These are phyloP conservation scores for Apocynum venetum DNA, from an alignment of 257 asterid species.

Conservation along the genomic window DNA sequence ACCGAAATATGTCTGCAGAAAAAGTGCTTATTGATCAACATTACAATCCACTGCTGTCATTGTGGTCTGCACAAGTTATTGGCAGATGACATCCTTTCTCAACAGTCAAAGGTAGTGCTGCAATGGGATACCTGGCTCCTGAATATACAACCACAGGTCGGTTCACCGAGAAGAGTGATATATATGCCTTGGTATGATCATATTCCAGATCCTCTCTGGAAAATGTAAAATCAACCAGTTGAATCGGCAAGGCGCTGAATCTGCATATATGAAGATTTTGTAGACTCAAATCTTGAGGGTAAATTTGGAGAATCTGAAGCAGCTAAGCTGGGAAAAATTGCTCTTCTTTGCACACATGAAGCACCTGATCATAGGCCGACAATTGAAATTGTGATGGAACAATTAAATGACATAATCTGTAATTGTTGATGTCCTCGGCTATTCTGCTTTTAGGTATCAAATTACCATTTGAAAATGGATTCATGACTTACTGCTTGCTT, in stretches of 20 bases:
- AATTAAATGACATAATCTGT: too few relatives aligned
- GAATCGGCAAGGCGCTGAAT: conserved; percentile 72
- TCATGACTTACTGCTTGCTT: conserved; percentile 21
- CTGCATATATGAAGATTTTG: conserved; percentile 60
- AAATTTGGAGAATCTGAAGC: conserved; percentile 74
- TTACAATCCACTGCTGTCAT: conserved; percentile 76
- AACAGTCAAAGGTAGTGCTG: conserved; percentile 84
- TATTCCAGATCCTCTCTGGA: conserved; percentile 84
- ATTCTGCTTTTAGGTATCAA: too few relatives aligned
- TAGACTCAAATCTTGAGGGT: conserved; percentile 56
- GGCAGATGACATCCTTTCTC: conserved; percentile 85
- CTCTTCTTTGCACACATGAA: conserved; percentile 80
- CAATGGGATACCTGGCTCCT: conserved; percentile 96
- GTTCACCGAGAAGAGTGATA: conserved; percentile 85
- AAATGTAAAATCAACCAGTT: conserved; percentile 59
- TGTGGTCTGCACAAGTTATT: conserved; percentile 75
- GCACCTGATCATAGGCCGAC: conserved; percentile 64
- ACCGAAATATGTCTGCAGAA: conserved; percentile 85
- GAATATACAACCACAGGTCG: conserved; percentile 87
- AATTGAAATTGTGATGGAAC: conserved; percentile 49
- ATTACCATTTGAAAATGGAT: too few relatives aligned
- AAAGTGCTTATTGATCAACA: conserved; percentile 75
- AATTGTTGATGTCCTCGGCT: too few relatives aligned
- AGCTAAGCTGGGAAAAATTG: conserved; percentile 70
- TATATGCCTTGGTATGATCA: conserved; percentile 90